Evolutionary conservation across 176 grass and related monocot genomes (phyloP).

Genomic region (Ampelocalamus luodianensis): DNA sequence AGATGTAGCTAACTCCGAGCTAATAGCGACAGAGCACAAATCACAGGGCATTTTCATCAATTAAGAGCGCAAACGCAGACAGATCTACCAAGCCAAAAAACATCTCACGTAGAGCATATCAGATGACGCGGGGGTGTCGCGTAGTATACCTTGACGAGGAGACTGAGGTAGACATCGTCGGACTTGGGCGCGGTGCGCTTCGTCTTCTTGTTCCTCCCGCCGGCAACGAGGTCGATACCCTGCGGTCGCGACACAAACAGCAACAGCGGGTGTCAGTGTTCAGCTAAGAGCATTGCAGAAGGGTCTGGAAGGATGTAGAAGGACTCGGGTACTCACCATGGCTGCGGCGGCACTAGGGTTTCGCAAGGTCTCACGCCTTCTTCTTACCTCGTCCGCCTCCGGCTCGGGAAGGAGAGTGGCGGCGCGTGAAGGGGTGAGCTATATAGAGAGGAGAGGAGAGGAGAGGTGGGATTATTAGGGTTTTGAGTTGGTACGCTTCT

Average conservation of each 20-base stretch:
- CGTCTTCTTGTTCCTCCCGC: slow-evolving; percentile 75
- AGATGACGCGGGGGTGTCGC: not conserved
- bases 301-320: not conserved
- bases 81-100: not conserved
- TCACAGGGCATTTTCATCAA: not conserved
- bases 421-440: not conserved
- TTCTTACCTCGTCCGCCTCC: slow-evolving; percentile 51
- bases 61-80: not conserved
- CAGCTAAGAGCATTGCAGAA: too few species aligned
- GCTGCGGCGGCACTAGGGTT: slow-evolving; percentile 44
- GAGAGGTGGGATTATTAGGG: slow-evolving; percentile 30
- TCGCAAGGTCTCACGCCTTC: not conserved
- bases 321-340: slow-evolving; percentile 25
- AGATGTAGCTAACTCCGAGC: not conserved
- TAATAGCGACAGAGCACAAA: not conserved
- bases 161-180: slow-evolving; percentile 77
- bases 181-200: slow-evolving; percentile 71
- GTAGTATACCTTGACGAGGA: slow-evolving; percentile 64
- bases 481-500: slow-evolving; percentile 25
- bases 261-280: not conserved
- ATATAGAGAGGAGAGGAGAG: slow-evolving; percentile 31
- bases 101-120: not conserved
- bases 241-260: not conserved
- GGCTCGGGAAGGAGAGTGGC: slow-evolving; percentile 44
- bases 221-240: slow-evolving; percentile 81